A percentile compares a stretch with the other conserved stretches of the same genome.
phyloP scores from a whole-genome alignment of 1,284 basidiomycete species.

The Takashimella tepidaria region DNA sequence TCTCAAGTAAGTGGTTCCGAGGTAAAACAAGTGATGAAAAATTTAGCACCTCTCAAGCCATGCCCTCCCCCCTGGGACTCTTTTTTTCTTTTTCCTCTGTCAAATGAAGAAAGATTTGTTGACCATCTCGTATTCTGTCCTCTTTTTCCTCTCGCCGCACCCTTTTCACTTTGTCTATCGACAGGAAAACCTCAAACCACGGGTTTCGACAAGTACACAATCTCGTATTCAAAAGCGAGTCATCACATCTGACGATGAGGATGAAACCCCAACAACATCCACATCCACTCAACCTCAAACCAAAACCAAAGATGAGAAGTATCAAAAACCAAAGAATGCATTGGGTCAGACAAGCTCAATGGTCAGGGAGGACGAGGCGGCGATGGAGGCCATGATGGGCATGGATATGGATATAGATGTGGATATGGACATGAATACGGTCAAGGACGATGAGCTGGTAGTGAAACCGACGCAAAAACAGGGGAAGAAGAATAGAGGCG shows the following conservation, averaged over 20 bases:
- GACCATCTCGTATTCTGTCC: too few relatives aligned
- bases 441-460: conserved; percentile 2
- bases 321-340: conserved; percentile 3
- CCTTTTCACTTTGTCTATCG: not conserved
- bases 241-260: conserved; percentile 33
- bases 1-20: not conserved
- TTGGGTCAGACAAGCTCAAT: conserved; percentile 32
- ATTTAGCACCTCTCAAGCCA: too few relatives aligned
- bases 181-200: not conserved
- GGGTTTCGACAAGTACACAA: not conserved
- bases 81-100: too few relatives aligned
- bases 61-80: too few relatives aligned
- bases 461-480: conserved; percentile 1
- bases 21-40: too few relatives aligned
- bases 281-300: conserved; percentile 3
- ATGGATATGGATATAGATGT: conserved; percentile 39
- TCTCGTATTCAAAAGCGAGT: conserved; percentile 18
- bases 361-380: conserved; percentile 37
- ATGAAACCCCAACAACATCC: conserved; percentile 16
- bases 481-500: conserved; percentile 3
- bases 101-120: not conserved
- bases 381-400: conserved; percentile 44
- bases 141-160: not conserved
- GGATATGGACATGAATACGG: conserved; percentile 14
- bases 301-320: not conserved